A percentile compares a stretch with the other conserved stretches of the same genome.
phyloP scores from a whole-genome alignment of 1,284 basidiomycete species.

The Phylloboletellus chloephorus region DNA sequence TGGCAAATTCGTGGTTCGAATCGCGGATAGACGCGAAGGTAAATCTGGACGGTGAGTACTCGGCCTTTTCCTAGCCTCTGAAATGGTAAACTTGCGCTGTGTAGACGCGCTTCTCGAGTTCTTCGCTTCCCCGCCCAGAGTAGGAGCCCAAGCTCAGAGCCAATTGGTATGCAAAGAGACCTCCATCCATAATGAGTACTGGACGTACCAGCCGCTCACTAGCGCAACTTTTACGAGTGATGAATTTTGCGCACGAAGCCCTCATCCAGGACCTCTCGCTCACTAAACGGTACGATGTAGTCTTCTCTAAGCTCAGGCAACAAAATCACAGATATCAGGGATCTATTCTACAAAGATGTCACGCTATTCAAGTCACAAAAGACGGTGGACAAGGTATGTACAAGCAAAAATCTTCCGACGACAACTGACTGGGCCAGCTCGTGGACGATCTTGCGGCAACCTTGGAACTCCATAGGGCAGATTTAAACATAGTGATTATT shows the following conservation, averaged over 20 bases:
- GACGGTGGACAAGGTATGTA: constrained; percentile 65
- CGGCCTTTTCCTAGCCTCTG: not conserved
- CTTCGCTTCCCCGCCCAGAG: constrained; percentile 32
- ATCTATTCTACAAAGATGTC: constrained; percentile 84
- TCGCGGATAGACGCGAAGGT: constrained; percentile 26
- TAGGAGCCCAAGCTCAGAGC: constrained; percentile 42
- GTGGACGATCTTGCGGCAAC: constrained; percentile 87
- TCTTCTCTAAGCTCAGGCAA: not conserved
- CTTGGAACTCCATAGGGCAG: constrained; percentile 62
- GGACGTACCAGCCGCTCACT: constrained; percentile 2
- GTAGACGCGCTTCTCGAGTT: constrained; percentile 19
- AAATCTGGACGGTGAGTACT: constrained; percentile 15
- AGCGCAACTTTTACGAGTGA: constrained; percentile 63
- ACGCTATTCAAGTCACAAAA: constrained; percentile 68
- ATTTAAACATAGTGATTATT: constrained; percentile 69
- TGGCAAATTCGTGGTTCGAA: constrained; percentile 23
- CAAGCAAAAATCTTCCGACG: not conserved
- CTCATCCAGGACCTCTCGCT: constrained; percentile 47
- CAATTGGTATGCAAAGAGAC: constrained; percentile 42
- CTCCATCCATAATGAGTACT: not conserved
- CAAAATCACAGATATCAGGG: constrained; percentile 41
- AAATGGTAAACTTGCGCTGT: constrained; percentile 9
- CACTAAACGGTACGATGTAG: constrained; percentile 60
- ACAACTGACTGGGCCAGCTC: constrained; percentile 46
- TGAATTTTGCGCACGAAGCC: constrained; percentile 63